Evolutionary conservation across 2,329 filamentous ascomycete species (phyloP), one percentile per base, ranked within the genome.

Genomic region (Alternaria solani): DNA sequence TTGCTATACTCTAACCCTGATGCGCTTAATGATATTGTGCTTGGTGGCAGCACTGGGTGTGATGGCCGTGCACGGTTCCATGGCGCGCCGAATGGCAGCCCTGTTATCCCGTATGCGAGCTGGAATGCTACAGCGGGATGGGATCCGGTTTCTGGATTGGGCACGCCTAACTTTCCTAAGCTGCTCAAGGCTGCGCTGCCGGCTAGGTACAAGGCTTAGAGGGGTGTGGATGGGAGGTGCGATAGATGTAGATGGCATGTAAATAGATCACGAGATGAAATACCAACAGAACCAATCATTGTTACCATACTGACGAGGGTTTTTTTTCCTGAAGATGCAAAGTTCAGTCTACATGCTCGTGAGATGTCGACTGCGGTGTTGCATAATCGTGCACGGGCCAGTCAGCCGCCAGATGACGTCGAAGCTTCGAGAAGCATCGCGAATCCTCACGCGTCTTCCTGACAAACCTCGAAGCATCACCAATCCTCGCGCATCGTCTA

Each of bases 1-100:
- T 86, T 84, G 80, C 70, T 88, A 5, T 88, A 88, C 71, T 74
- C 74, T 0, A 59, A 70, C 20, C 81, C 81, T 14, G 78, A 77
- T 51, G 83, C 77, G 1, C 76, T 87, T 18, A 85, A 79, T 7
- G 86, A 87, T 63, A 78, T 75, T 59, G 75, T 63, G 52, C 61
- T 68, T 2, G 80, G 80, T 26, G 71, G 70, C 7, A 73, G 70
- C 26, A 74, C 60, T 12, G 80, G 80, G 1, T 82, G 80, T 60
- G 72, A 74, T 56, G 77, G 72, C 2, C 54, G 65, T 48, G 70
- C 65, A 7, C 59, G 71, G 12, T 74, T 73, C 56, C 34, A 70
- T 39, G 70, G 70, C 30, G 28, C 48, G 16, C 63, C 71, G 0
- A 73, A 74, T 32, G 77, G 74, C 4, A 74, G 73, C 51, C 72